Base-by-base conservation (phyloP, 306 rosid species). In the Vigna nakashimae region DNA sequence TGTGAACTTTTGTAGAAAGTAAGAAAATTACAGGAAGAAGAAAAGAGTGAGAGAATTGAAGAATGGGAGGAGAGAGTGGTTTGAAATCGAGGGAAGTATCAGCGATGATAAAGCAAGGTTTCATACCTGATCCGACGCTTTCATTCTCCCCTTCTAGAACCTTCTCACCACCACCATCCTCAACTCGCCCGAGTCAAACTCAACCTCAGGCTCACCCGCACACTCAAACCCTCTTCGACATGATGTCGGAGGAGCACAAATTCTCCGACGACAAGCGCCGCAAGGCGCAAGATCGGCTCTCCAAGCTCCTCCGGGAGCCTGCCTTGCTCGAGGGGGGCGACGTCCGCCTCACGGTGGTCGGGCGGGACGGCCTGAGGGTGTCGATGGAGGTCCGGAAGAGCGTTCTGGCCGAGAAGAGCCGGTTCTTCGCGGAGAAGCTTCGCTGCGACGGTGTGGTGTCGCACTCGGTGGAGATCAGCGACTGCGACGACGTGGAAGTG, bases 381-480 rank as follows among this genome's bases (percentile, higher is more conserved):
- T 79, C 95, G 14, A 93, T 93, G 92, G 97, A 93, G 2, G 95
- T 90, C 10, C 90, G 87, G 60, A 90, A 86, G 92, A 82, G 83
- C 32, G 92, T 93, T 1, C 83, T 93, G 32, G 83, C 86, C 0
- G 86, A 79, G 55, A 93, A 90, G 87, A 91, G 97, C 69, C 71
- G 92, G 20, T 93, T 93, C 76, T 93, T 93, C 64, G 93, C 93
- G 5, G 98, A 89, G 58, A 91, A 90, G 85, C 87, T 93, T 56
- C 80, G 60, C 7, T 68, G 88, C 18, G 91, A 85, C 0, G 65
- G 79, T 15, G 90, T 80, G 13, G 56, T 89, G 7, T 71, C 88
- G 1, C 95, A 91, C 75, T 83, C 90, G 6, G 97, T 91, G 45
- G 98, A 93, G 89, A 91, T 93, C 78, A 91, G 97, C 32, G 98